Evolutionary conservation across 305 asterid genomes (phyloP), one percentile per base, ranked within the genome.

Genomic region (Solanum hybrid): DNA sequence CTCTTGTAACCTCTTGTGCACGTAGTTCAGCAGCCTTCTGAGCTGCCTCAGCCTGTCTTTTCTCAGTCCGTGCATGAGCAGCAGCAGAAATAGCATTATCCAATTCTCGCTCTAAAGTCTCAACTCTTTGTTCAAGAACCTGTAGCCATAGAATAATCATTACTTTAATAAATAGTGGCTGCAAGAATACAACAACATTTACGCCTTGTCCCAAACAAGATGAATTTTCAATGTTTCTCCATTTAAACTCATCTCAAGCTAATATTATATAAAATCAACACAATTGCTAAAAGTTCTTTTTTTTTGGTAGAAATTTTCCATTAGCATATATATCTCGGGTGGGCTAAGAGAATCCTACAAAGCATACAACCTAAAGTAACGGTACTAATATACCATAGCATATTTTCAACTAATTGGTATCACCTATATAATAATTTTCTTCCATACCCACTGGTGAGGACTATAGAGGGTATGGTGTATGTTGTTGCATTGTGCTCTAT

Each of bases 81-180:
- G 99, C 98, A 79, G 98, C 99, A 31, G 99, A 96, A 87, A 97
- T 97, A 82, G 99, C 95, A 87, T 97, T 93, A 93, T 97, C 99
- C 15, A 97, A 95, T 94, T 96, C 98, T 91, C 97, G 92, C 91
- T 95, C 99, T 92, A 97, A 93, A 79, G 97, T 95, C 92, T 94
- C 95, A 39, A 97, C 99, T 92, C 99, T 95, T 91, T 95, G 99
- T 93, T 97, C 99, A 79, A 97, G 98, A 94, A 95, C 96, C 99
- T 97, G 93, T 82, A 89, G 85, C 88, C 91, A 87, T 38, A 81
- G 17, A 89, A 90, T 86, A 65, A 38, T 34, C 41, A 79, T 72
- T 34, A 27, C 68, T 79, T 79, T 12, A 73, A 85, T 45, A 4
- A 57, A 85, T 32, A 85, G 77, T 31, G 22, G 77, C 31, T 2